Evolutionary conservation across 768 basidiomycete species (phyloP).

Genomic region (Sistotremastrum niveocremeum): DNA sequence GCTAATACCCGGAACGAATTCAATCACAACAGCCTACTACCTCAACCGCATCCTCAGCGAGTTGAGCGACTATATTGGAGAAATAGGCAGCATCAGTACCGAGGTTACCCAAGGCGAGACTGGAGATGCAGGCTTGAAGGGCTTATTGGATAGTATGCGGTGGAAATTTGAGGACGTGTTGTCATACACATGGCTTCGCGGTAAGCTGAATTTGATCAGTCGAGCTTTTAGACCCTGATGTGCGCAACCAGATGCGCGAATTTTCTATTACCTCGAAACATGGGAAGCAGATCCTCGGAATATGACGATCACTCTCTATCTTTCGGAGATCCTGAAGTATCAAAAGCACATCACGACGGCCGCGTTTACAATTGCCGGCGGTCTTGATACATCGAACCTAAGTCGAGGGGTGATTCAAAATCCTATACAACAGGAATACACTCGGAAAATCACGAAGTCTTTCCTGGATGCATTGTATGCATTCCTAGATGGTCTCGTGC

Average conservation of each 20-base stretch:
- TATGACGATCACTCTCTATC: conserved; percentile 57
- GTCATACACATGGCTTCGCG: conserved; percentile 67
- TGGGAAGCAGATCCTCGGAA: conserved; percentile 59
- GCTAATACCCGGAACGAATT: conserved; percentile 61
- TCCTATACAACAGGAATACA: conserved; percentile 46
- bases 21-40: conserved; percentile 72
- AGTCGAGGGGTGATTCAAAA: conserved; percentile 46
- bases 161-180: conserved; percentile 86
- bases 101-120: conserved; percentile 22
- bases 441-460: conserved; percentile 63
- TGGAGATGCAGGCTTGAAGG: conserved; percentile 48
- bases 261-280: conserved; percentile 76
- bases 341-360: conserved; percentile 64
- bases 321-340: conserved; percentile 66
- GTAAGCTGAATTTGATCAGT: conserved; percentile 27
- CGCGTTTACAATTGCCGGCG: conserved; percentile 72
- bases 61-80: conserved; percentile 74
- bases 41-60: conserved; percentile 71
- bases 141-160: conserved; percentile 63
- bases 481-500: conserved; percentile 75
- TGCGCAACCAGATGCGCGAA: conserved; percentile 52
- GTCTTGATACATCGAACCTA: conserved; percentile 40
- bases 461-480: conserved; percentile 80
- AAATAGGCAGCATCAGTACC: conserved; percentile 59
- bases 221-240: neutral